Evolutionary conservation across 257 asterid genomes (phyloP), one percentile per base, ranked within the genome.

Genomic region (Ligustrum vulgare): DNA sequence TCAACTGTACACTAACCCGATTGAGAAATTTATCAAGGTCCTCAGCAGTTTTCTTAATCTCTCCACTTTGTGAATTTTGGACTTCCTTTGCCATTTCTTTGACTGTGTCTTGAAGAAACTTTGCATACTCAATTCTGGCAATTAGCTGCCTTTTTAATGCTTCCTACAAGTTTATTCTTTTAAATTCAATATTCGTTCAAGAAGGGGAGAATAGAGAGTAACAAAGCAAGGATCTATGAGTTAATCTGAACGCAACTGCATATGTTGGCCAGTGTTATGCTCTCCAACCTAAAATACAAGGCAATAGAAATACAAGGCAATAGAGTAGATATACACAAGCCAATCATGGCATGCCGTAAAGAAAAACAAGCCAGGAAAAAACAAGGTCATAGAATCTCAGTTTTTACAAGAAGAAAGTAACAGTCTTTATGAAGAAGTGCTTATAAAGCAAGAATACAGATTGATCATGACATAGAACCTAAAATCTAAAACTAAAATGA

Each of bases 61-160:
- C 96, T 64, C 98, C 98, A 65, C 92, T 89, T 62, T 88, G 82
- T 72, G 94, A 91, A 79, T 86, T 91, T 82, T 93, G 92, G 68
- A 93, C 89, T 82, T 93, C 97, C 86, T 89, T 93, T 33, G 98
- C 97, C 98, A 93, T 93, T 82, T 93, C 94, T 84, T 86, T 83
- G 77, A 90, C 97, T 5, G 94, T 93, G 25, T 88, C 98, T 82
- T 93, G 98, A 73, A 93, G 92, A 82, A 93, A 93, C 83, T 87
- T 91, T 32, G 98, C 98, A 82, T 93, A 93, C 81, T 88, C 94
- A 72, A 91, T 89, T 77, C 91, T 91, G 28, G 92, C 97, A 84
- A 73, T 88, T 81, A 93, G 85, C 87, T 81, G 91, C 87, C 91
- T 87, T 71, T 84, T 86, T 69, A 91, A 68, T 78, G 96, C 94